Base-by-base conservation (phyloP, 768 basidiomycete species). In the Zangia roseola region DNA sequence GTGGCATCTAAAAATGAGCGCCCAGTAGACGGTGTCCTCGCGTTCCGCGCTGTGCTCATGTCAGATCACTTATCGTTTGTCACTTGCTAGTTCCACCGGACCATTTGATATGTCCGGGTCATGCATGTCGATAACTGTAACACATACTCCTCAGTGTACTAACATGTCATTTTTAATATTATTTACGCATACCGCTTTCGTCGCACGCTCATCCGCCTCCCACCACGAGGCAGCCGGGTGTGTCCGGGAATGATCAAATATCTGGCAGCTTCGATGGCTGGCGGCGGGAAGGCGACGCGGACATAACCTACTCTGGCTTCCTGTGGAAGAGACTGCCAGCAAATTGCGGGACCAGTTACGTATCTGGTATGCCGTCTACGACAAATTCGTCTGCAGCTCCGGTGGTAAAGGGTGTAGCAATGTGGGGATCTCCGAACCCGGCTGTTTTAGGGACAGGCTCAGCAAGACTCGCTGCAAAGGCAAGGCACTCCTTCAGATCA, bases 1-100 rank as follows among this genome's bases (percentile, higher is more conserved):
- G 44, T 89, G 86, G 86, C 83, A 85, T 62, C 85, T 86, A 36
- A 84, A 86, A 55, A 67, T 75, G 59, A 71, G 67, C 28, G 54
- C 63, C 19, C 43, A 53, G 52, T 69, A 61, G 55, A 51, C n/a
- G 39, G 35, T 35, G 41, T 30, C 35, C 45, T 33, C 40, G 40
- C 14, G 36, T 47, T 33, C 35, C 53, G 37, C 14, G 38, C 30
- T 19, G 30, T 47, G 35, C 17, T 12, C 36, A n/a, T 26, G 42
- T 53, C 30, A 41, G 40, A 47, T 45, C 37, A 45, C 56, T 47
- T 43, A 50, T 53, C 52, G 21, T 31, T 16, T 23, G 38, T 43
- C 53, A 43, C 36, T 14, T 38, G 16, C 35, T 50, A 43, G 46
- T 52, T 43, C 40, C 47, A 23, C 30, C 49, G 43, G 56, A 54